Percentiles rank a stretch among this genome's conserved stretches.
Evolutionary conservation across 2,329 filamentous ascomycete species (phyloP).

Genomic region (Stachybotrys echinatus): DNA sequence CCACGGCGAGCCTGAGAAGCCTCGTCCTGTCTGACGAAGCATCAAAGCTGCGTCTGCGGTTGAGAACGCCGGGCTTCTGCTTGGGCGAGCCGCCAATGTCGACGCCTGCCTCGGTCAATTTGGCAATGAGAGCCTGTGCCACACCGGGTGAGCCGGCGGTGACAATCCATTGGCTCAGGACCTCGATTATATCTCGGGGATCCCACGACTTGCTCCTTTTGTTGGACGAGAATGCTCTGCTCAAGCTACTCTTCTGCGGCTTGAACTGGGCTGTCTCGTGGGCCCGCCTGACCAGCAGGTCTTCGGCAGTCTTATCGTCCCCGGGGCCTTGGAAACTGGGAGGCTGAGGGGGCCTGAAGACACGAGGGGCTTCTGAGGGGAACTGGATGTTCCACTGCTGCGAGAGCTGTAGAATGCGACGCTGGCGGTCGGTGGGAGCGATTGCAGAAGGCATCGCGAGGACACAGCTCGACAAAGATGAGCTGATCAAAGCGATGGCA

Average conservation of each 20-base stretch:
- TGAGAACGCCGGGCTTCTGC: constrained; percentile 41
- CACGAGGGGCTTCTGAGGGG: constrained; percentile 32
- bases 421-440: constrained; percentile 30
- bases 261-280: constrained; percentile 27
- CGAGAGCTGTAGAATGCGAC: constrained; percentile 44
- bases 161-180: constrained; percentile 42
- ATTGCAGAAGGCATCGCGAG: constrained; percentile 21
- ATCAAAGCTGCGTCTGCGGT: constrained; percentile 44
- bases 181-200: constrained; percentile 46
- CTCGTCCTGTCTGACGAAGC: constrained; percentile 42
- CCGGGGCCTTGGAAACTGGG: constrained; percentile 38
- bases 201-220: constrained; percentile 48
- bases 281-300: constrained; percentile 43
- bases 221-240: constrained; percentile 29
- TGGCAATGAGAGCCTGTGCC: constrained; percentile 49
- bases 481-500: neutral
- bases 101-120: constrained; percentile 43
- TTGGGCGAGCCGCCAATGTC: constrained; percentile 44
- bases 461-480: neutral
- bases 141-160: constrained; percentile 47
- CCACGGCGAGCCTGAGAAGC: constrained; percentile 45
- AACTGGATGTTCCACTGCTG: constrained; percentile 43
- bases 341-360: constrained; percentile 34
- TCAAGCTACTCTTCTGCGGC: constrained; percentile 35
- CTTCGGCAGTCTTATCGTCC: constrained; percentile 49